Conservation (phyloP, 208 protist species). For the Leishmania amazonensis region DNA sequence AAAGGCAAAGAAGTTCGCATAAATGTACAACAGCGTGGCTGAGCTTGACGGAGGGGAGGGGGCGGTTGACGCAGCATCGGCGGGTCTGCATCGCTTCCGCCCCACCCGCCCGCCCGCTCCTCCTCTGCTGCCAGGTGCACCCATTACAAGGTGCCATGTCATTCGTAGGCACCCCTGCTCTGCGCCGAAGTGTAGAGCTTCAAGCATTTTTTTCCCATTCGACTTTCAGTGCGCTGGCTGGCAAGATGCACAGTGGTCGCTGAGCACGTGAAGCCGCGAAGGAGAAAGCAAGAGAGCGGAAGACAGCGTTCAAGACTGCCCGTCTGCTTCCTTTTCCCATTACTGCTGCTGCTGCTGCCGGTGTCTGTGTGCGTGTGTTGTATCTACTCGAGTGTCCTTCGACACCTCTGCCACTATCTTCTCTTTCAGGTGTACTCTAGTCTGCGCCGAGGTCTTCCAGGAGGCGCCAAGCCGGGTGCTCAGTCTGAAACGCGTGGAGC, state of each 20-base stretch:
- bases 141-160: too few species aligned
- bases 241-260: neutral
- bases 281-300: neutral
- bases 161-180: neutral
- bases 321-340: neutral
- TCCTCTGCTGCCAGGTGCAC: neutral
- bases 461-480: constrained; percentile 24
- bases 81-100: neutral
- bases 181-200: neutral
- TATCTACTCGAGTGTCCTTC: neutral
- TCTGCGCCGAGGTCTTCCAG: constrained; percentile 9
- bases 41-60: neutral
- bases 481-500: constrained; percentile 17
- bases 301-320: neutral
- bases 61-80: neutral
- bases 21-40: neutral
- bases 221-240: neutral
- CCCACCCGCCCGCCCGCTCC: neutral
- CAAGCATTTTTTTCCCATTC: neutral
- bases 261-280: neutral
- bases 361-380: neutral
- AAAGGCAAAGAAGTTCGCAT: neutral
- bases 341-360: neutral
- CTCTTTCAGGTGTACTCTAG: neutral
- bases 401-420: neutral